Conservation (phyloP, 1,139 yeast genomes). For the Taphrina wiesneri region DNA sequence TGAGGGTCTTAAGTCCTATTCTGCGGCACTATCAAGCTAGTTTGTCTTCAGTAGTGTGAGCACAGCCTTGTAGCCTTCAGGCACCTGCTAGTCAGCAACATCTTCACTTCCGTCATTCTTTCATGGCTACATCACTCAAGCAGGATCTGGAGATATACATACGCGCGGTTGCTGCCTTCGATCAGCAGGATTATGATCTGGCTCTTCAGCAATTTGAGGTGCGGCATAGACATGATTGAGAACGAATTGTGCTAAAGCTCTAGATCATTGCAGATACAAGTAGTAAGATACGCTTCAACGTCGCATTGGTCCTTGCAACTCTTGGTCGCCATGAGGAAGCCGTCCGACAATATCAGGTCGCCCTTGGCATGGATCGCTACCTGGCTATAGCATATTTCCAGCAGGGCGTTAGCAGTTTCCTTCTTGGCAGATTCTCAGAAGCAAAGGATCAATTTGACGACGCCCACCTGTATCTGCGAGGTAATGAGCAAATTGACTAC, state of each 20-base stretch:
- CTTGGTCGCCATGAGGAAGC: slow-evolving; percentile 39
- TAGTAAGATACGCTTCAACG: slow-evolving; percentile 38
- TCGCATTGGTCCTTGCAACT: slow-evolving; percentile 38
- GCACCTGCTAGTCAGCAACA: not conserved
- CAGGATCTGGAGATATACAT: slow-evolving; percentile 29
- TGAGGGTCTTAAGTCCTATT: too few relatives aligned
- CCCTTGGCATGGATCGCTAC: slow-evolving; percentile 40
- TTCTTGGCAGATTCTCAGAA: slow-evolving; percentile 38
- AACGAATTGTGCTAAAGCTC: not conserved
- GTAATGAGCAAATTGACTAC: slow-evolving; percentile 41
- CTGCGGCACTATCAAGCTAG: too few relatives aligned
- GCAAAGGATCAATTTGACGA: slow-evolving; percentile 41
- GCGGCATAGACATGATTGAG: not conserved
- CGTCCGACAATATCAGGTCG: slow-evolving; percentile 34
- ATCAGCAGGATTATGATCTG: slow-evolving; percentile 22
- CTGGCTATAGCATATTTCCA: slow-evolving; percentile 42
- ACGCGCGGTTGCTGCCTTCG: slow-evolving; percentile 26
- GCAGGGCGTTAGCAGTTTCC: slow-evolving; percentile 41
- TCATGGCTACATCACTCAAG: slow-evolving; percentile 8
- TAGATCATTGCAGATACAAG: slow-evolving; percentile 7
- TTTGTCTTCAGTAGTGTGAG: not conserved
- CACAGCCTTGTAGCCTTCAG: too few relatives aligned
- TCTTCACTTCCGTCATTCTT: not conserved
- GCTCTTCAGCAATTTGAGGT: slow-evolving; percentile 25
- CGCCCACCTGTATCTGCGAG: slow-evolving; percentile 40